Evolutionary conservation across 2,329 filamentous ascomycete species (phyloP).

Genomic region (Alternaria incomplexa): DNA sequence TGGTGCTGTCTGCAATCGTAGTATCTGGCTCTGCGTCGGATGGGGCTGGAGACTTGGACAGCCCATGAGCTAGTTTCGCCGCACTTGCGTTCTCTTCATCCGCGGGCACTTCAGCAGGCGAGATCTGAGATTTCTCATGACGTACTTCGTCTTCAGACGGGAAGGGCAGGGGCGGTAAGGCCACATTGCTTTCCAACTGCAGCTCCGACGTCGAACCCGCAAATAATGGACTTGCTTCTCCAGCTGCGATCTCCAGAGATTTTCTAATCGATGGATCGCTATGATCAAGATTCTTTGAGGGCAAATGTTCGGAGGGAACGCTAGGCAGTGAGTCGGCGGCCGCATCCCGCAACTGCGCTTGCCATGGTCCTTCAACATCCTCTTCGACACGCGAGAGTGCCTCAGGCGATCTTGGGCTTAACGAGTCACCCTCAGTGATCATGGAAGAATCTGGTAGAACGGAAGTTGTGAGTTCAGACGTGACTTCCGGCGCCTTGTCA

Average conservation of each 20-base stretch:
- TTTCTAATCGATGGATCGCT: not conserved
- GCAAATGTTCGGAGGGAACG: not conserved
- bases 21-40: not conserved
- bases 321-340: not conserved
- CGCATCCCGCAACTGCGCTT: not conserved
- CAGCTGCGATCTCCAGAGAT: not conserved
- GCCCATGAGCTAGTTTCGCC: not conserved
- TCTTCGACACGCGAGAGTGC: not conserved
- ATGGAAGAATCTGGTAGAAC: not conserved
- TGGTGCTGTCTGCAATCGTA: not conserved
- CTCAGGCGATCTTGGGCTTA: not conserved
- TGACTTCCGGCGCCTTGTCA: fast-evolving
- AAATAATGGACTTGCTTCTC: not conserved
- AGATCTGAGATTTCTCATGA: not conserved
- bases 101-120: not conserved
- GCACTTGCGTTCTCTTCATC: not conserved
- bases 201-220: not conserved
- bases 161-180: not conserved
- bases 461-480: not conserved
- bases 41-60: not conserved
- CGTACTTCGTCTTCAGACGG: not conserved
- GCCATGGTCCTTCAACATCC: not conserved
- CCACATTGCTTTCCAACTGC: not conserved
- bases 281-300: not conserved
- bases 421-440: not conserved